Percentiles rank a stretch among this genome's conserved stretches.
Evolutionary conservation across 805 yeast genomes (phyloP).

Genomic region (Kazachstania viticola): DNA sequence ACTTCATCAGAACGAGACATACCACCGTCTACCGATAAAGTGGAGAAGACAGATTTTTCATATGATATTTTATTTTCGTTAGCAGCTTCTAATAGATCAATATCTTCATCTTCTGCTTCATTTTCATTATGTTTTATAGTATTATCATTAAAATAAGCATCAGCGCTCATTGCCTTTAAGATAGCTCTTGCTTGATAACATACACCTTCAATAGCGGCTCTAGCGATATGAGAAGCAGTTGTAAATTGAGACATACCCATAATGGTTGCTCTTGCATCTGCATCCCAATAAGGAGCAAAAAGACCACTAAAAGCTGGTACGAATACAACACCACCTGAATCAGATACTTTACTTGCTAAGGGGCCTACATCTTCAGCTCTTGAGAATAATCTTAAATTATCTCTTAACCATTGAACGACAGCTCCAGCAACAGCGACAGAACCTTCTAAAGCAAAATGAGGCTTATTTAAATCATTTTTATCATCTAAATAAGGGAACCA

Average conservation of each 20-base stretch:
- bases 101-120: constrained; percentile 1
- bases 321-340: constrained; percentile 85
- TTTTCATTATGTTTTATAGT: too few species aligned
- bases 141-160: constrained; percentile 50
- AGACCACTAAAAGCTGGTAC: constrained; percentile 92
- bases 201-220: constrained; percentile 92
- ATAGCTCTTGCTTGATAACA: constrained; percentile 91
- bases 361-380: constrained; percentile 84
- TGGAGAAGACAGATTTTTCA: constrained; percentile 40
- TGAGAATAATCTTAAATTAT: constrained; percentile 72
- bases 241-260: constrained; percentile 89
- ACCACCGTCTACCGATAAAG: constrained; percentile 85
- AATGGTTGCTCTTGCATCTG: constrained; percentile 84
- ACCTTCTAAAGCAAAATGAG: constrained; percentile 88
- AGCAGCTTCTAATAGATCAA: constrained; percentile 6
- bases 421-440: constrained; percentile 95
- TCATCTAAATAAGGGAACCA: constrained; percentile 62
- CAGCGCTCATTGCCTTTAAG: constrained; percentile 78
- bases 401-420: constrained; percentile 87
- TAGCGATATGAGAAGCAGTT: constrained; percentile 81
- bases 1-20: constrained; percentile 86
- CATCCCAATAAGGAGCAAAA: constrained; percentile 94
- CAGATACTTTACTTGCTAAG: constrained; percentile 67
- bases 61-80: constrained; percentile 15
- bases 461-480: constrained; percentile 29